A percentile compares a stretch with the other conserved stretches of the same genome.
Evolutionary conservation across 768 basidiomycete species (phyloP).

Genomic region (Xerocomellus amylosporus): DNA sequence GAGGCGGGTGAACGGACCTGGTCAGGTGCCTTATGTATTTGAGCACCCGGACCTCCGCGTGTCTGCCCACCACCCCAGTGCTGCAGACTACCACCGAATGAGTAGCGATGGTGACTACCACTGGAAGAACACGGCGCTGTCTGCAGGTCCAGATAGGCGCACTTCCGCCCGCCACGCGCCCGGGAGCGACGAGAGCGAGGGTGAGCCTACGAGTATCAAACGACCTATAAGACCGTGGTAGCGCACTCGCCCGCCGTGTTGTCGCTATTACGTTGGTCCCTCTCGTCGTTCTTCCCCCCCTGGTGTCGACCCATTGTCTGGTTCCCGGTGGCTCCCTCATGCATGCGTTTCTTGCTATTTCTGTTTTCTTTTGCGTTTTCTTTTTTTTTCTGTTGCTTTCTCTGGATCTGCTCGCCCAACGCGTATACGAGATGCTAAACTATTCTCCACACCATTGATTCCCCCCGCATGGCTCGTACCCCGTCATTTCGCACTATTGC

Average conservation of each 20-base stretch:
- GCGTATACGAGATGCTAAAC: slow-evolving; percentile 6
- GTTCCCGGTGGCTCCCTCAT: not conserved
- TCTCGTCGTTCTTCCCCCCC: not conserved
- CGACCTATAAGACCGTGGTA: slow-evolving; percentile 51
- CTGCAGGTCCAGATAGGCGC: slow-evolving; percentile 23
- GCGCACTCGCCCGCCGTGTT: not conserved
- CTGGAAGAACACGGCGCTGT: slow-evolving; percentile 16
- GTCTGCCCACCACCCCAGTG: slow-evolving; percentile 5
- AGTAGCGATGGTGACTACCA: slow-evolving; percentile 3
- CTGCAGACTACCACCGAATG: slow-evolving; percentile 12
- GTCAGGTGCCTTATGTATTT: slow-evolving; percentile 5
- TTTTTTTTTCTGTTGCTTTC: not conserved
- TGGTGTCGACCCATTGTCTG: not conserved
- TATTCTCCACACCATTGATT: slow-evolving; percentile 20
- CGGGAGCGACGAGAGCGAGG: slow-evolving; percentile 39
- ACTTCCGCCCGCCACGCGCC: slow-evolving; percentile 25
- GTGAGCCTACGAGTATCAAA: slow-evolving; percentile 26
- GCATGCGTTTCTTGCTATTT: not conserved
- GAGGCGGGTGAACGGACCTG: slow-evolving; percentile 9
- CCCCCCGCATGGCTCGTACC: slow-evolving; percentile 15
- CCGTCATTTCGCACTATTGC: slow-evolving; percentile 10
- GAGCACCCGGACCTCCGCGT: slow-evolving; percentile 17
- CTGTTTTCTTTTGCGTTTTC: not conserved
- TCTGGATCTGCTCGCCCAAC: slow-evolving; percentile 6
- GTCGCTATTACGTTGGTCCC: not conserved